Conservation (phyloP, 257 asterid species). For the Pogostemon cablin region DNA sequence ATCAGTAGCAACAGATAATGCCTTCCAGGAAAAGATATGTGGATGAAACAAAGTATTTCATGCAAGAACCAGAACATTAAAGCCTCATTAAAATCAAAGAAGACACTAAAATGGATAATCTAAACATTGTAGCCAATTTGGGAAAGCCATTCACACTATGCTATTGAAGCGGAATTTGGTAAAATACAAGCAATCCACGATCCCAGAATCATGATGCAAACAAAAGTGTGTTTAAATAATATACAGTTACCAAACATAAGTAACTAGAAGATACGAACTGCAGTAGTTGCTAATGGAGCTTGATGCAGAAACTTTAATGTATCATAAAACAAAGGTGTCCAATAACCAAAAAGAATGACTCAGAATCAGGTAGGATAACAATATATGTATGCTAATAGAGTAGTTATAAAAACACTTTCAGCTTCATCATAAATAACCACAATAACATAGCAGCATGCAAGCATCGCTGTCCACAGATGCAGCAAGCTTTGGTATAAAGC, state of each 20-base stretch:
- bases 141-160: not conserved
- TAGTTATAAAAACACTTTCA: constrained; percentile 19
- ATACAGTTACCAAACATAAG: constrained; percentile 13
- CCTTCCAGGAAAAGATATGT: constrained; percentile 12
- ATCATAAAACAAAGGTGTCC: constrained; percentile 2
- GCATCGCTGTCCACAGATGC: not conserved
- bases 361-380: constrained; percentile 7
- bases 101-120: constrained; percentile 24
- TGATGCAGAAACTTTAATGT: constrained; percentile 15
- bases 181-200: not conserved
- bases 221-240: constrained; percentile 10
- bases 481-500: constrained; percentile 22
- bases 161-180: constrained; percentile 12
- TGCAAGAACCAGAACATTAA: constrained; percentile 7
- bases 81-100: constrained; percentile 2
- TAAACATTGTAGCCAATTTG: constrained; percentile 19
- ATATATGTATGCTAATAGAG: constrained; percentile 16
- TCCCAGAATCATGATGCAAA: constrained; percentile 12
- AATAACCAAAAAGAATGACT: constrained; percentile 19
- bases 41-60: constrained; percentile 13
- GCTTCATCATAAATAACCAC: constrained; percentile 7
- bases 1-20: constrained; percentile 44
- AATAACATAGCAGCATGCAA: constrained; percentile 21
- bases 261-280: not conserved
- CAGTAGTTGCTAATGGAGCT: constrained; percentile 16